These are phyloP conservation scores for Conticribra guillardii DNA, from an alignment of 108 stramenopile species.

Conservation along the genomic window DNA sequence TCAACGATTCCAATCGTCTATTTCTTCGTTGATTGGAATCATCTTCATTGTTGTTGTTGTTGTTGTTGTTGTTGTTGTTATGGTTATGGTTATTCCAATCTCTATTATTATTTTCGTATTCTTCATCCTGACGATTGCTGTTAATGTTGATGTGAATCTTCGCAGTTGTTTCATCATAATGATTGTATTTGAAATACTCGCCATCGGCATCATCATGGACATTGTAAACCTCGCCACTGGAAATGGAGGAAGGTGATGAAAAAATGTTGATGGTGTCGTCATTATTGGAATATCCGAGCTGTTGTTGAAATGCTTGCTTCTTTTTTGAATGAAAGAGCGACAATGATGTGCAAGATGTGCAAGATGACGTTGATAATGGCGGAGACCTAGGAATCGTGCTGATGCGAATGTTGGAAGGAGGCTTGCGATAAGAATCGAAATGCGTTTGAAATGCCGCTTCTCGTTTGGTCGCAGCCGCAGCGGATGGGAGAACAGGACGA, in stretches of 20 bases:
- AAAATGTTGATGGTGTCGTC: neutral
- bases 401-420: too few species aligned
- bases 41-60: neutral
- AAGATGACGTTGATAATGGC: too few species aligned
- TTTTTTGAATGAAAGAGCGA: neutral
- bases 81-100: neutral
- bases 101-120: neutral
- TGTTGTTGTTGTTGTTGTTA: neutral
- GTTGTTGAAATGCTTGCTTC: neutral
- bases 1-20: conserved; percentile 23
- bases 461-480: too few species aligned
- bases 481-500: too few species aligned
- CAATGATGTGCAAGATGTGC: neutral
- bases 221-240: neutral
- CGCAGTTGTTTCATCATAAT: neutral
- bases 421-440: too few species aligned
- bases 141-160: neutral
- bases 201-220: neutral
- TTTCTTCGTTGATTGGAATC: conserved; percentile 24
- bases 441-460: too few species aligned
- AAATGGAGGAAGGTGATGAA: neutral
- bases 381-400: too few species aligned
- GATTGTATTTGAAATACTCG: too few species aligned
- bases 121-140: neutral
- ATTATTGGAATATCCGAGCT: neutral